A percentile compares a stretch with the other conserved stretches of the same genome.
These are phyloP conservation scores for Syzygium oleosum DNA, from an alignment of 345 rosid genomes.

Conservation along the genomic window DNA sequence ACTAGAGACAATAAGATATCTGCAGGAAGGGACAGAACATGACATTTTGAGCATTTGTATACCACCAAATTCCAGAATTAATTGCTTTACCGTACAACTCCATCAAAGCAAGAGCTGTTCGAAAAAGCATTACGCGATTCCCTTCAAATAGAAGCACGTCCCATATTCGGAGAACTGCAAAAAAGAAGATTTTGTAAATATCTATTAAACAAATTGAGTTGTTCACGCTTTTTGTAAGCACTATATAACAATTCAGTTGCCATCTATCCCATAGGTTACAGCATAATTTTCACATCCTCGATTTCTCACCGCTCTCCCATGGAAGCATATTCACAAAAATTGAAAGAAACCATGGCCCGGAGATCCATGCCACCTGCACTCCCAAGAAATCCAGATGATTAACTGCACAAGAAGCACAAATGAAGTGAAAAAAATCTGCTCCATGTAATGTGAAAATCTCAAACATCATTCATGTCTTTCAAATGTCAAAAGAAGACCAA, in stretches of 20 bases:
- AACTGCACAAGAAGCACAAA: constrained; percentile 73
- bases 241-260: neutral
- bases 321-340: constrained; percentile 94
- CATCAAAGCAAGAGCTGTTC: constrained; percentile 93
- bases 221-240: neutral
- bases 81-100: constrained; percentile 65
- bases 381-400: constrained; percentile 99
- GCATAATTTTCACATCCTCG: neutral
- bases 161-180: constrained; percentile 91
- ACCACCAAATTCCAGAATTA: neutral
- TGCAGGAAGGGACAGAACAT: neutral
- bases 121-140: constrained; percentile 87
- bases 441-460: constrained; percentile 11
- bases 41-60: neutral
- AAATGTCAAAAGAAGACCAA: constrained; percentile 35
- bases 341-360: constrained; percentile 97
- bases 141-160: constrained; percentile 96
- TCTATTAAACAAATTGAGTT: neutral
- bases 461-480: constrained; percentile 1
- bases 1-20: neutral
- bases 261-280: neutral
- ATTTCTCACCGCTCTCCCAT: constrained; percentile 87
- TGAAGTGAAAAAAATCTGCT: constrained; percentile 34
- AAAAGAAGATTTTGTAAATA: constrained; percentile 1
- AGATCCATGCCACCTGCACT: constrained; percentile 98